Evolutionary conservation across 2,329 filamentous ascomycete species (phyloP), one percentile per base, ranked within the genome.

Genomic region (Xylariomycetidae sp.): DNA sequence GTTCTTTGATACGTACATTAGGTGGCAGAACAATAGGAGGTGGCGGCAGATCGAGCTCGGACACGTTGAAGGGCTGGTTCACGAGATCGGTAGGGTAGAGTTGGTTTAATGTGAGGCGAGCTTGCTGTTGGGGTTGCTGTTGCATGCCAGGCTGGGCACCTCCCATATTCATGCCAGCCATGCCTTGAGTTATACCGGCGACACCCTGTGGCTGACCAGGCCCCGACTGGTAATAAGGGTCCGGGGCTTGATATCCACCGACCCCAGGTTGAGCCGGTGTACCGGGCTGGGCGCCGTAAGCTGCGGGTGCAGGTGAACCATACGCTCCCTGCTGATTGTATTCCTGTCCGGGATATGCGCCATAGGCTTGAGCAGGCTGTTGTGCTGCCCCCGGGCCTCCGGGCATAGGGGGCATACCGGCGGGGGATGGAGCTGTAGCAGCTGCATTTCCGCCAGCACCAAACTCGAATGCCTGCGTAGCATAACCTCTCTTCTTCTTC

Each of bases 401-500:
- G 39, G 48, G 51, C 44, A 33, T 30, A 15, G 52, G 41, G 5
- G 48, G 44, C 28, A 50, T 45, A 16, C 53, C 62, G 53, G 46
- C 60, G 54, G 57, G 65, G 62, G 42, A 62, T 59, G 47, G 67
- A 57, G 39, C 42, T 8, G 44, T 38, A 45, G 72, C 61, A 31
- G 68, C 74, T 37, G 84, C 80, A 72, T 97, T 97, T 55, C 85
- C 86, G 51, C 90, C 92, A 31, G 77, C 75, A 31, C 85, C 88
- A 51, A 97, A 92, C 39, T 94, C 90, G 62, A 94, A 98, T 28
- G 90, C 90, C 62, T 94, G 85, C 37, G 87, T 87, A 34, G 92
- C 92, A 68, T 97, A 97, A 37, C 85, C 83, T 70, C 88, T 78
- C 76, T 94, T 95, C 78, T 95, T 96, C 70, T 88, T 88, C 61